Evolutionary conservation across 441 rosid genomes (phyloP).

Genomic region (Manihot esculenta): DNA sequence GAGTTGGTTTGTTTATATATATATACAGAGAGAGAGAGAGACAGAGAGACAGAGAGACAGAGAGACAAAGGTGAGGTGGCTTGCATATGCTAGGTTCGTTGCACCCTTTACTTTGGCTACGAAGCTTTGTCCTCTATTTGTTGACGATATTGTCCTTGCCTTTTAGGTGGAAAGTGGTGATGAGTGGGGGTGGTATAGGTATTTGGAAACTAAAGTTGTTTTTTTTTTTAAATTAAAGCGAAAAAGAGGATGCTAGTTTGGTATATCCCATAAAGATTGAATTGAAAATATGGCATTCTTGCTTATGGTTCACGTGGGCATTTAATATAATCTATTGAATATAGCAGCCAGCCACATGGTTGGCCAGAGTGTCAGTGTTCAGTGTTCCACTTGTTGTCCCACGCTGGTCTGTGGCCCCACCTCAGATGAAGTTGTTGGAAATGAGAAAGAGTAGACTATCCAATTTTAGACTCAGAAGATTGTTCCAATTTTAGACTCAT

Average conservation of each 20-base stretch:
- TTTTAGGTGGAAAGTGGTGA: neutral
- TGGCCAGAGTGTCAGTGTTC: constrained; percentile 12
- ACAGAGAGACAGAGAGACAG: no score
- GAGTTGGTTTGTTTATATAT: neutral
- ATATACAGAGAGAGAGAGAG: no score
- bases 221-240: no score
- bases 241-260: neutral
- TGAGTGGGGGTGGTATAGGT: neutral
- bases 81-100: neutral
- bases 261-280: neutral
- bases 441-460: no score
- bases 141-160: constrained; percentile 7
- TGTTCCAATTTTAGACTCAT: no score
- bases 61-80: neutral
- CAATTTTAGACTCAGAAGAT: no score
- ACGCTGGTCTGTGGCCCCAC: no score
- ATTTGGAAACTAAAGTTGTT: neutral
- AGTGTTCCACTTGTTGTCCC: no score
- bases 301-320: constrained; percentile 24
- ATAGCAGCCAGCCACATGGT: neutral
- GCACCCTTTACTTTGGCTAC: neutral
- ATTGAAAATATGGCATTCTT: neutral
- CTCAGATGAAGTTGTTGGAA: no score
- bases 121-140: no score
- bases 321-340: neutral